These are phyloP conservation scores for Ophiostoma montium DNA, from an alignment of 2,329 filamentous ascomycete species.

Conservation along the genomic window DNA sequence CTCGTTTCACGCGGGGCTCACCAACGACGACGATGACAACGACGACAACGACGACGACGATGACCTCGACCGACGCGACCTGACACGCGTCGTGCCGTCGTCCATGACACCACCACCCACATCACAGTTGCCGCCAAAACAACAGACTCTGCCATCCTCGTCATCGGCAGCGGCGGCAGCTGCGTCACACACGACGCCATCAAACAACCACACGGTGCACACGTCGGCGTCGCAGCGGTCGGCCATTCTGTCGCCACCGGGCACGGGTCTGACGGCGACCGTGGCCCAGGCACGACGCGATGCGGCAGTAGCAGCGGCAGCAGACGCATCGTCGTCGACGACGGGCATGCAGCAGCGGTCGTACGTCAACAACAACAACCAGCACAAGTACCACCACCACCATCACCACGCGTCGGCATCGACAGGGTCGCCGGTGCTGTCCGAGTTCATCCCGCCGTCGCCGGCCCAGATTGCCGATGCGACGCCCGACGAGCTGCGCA, in stretches of 20 bases:
- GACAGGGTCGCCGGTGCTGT: slow-evolving; percentile 4
- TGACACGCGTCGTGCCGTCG: slow-evolving; percentile 35
- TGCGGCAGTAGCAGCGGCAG: background rate
- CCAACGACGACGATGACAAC: slow-evolving; percentile 33
- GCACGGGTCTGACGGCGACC: slow-evolving; percentile 27
- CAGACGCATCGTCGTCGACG: too few relatives aligned
- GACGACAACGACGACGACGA: slow-evolving; percentile 35
- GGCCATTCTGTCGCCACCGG: slow-evolving; percentile 39
- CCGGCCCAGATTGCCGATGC: slow-evolving; percentile 37
- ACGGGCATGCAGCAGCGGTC: background rate
- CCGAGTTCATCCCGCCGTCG: slow-evolving; percentile 34
- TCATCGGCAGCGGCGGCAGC: background rate
- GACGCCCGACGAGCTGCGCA: slow-evolving; percentile 39
- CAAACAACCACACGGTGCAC: slow-evolving; percentile 16
- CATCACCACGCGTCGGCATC: background rate
- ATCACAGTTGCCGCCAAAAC: slow-evolving; percentile 18
- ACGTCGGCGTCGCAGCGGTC: slow-evolving; percentile 28
- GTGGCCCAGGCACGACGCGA: slow-evolving; percentile 15
- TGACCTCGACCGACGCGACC: slow-evolving; percentile 28
- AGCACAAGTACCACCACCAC: background rate
- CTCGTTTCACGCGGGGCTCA: slow-evolving; percentile 36
- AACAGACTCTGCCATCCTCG: background rate
- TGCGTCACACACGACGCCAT: background rate
- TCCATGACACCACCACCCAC: slow-evolving; percentile 45
- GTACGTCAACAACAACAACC: background rate